phyloP scores from a whole-genome alignment of 768 basidiomycete species.

The Myochromella boudieri region DNA sequence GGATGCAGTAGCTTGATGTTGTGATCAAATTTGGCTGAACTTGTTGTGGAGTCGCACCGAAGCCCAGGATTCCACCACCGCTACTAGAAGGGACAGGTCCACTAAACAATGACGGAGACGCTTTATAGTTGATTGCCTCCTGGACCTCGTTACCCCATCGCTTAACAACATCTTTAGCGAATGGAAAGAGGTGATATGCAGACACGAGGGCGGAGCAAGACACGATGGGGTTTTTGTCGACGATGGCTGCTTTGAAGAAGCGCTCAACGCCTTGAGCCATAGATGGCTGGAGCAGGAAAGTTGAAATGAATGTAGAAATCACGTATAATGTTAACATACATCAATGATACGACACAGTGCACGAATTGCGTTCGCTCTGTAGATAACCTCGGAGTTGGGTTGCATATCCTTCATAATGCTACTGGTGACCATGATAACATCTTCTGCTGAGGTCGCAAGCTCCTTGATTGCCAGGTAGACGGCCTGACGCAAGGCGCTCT shows the following conservation, averaged over 20 bases:
- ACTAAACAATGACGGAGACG: constrained; percentile 67
- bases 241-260: constrained; percentile 99
- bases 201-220: constrained; percentile 96
- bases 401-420: constrained; percentile 99
- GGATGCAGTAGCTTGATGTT: constrained; percentile 89
- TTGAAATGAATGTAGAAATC: constrained; percentile 5
- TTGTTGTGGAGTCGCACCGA: constrained; percentile 55
- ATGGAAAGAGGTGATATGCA: constrained; percentile 93
- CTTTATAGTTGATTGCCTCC: constrained; percentile 91
- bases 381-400: constrained; percentile 97
- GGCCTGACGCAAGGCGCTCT: constrained; percentile 96
- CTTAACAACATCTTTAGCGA: constrained; percentile 93
- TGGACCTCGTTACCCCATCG: constrained; percentile 99
- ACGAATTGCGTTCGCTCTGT: constrained; percentile 95
- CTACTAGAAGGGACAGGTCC: too few species aligned
- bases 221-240: constrained; percentile 93
- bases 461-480: constrained; percentile 99
- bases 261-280: constrained; percentile 98
- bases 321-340: constrained; percentile 51
- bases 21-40: constrained; percentile 75
- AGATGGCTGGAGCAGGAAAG: constrained; percentile 64
- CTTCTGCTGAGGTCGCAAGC: constrained; percentile 91
- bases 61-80: constrained; percentile 69
- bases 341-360: constrained; percentile 96
- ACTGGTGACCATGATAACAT: constrained; percentile 99